A percentile compares a stretch with the other conserved stretches of the same genome.
These are phyloP conservation scores for Helicocarpus griseus DNA, from an alignment of 2,329 filamentous ascomycete genomes.

Conservation along the genomic window DNA sequence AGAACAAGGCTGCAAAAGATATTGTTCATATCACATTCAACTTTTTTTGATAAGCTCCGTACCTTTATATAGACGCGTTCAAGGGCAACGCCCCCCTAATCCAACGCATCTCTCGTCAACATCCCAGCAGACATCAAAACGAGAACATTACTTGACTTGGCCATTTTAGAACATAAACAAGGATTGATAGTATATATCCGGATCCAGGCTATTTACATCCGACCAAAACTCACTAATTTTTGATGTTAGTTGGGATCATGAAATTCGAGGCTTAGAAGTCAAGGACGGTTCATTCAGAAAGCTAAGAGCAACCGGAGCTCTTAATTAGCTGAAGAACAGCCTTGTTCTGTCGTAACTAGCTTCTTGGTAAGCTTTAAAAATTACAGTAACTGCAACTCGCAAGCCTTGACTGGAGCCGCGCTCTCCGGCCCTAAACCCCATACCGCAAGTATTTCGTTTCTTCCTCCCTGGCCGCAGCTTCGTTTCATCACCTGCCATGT, in stretches of 20 bases:
- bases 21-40: neutral
- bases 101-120: neutral
- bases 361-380: too few relatives aligned
- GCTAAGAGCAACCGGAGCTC: neutral
- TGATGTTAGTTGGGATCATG: neutral
- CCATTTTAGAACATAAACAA: neutral
- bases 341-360: too few relatives aligned
- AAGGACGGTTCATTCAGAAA: neutral
- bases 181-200: too few relatives aligned
- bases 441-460: neutral
- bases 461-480: too few relatives aligned
- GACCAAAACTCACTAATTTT: too few relatives aligned
- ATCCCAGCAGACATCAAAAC: neutral
- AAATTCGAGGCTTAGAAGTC: neutral
- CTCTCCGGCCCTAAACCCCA: neutral
- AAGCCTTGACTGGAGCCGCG: too few relatives aligned
- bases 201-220: too few relatives aligned
- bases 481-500: too few relatives aligned
- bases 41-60: too few relatives aligned
- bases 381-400: too few relatives aligned
- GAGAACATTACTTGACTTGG: neutral
- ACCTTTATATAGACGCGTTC: neutral
- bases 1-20: neutral
- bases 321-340: neutral
- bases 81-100: neutral